Base-by-base conservation (phyloP, 495 filamentous ascomycete genomes). In the Podospora fimiseda region DNA sequence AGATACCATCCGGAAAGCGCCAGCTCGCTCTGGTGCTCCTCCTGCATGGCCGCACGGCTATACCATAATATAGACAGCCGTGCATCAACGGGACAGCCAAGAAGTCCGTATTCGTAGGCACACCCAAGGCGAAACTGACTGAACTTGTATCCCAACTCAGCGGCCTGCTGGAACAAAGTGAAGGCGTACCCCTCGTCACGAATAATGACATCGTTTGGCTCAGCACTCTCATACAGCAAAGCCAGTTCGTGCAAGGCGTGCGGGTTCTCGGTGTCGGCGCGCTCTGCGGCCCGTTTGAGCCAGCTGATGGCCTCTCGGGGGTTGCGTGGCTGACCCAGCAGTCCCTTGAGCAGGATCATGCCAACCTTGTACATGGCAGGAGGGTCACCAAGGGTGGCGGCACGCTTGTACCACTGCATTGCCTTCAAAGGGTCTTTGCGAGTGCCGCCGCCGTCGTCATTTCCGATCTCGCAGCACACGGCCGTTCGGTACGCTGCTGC, bases 291-390 rank as follows among this genome's bases (percentile, higher is more conserved):
- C 8, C 90, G 84, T 67, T 95, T 95, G 23, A 98, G 75, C 90
- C 90, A 96, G 39, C 79, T 81, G 22, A 96, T 76, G 14, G 90
- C 91, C 64, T 96, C 93, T 38, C 85, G 80, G 4, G 86, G 80
- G 66, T 90, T 95, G 57, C 77, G 79, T n/a, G 80, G 78, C 66
- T 96, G 92, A 8, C 91, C 91, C 13, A 98, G 81, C n/a, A 96
- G 78, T 18, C 91, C 92, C 66, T 96, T 96, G 22, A 96, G 77
- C 57, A 87, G 74, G 61, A 98, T 95, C 82, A 95, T 92, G 48
- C 93, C 93, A 70, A 97, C 85, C 69, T 98, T 98, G 72, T 96
- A 98, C 90, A 95, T 94, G 20, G 92, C 93, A 0, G 90, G 85
- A 0, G 87, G 86, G 60, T 97, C 91, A 11, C 93, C 93, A 4